Base-by-base conservation (phyloP, 257 asterid genomes). In the Euphrasia confusa region DNA sequence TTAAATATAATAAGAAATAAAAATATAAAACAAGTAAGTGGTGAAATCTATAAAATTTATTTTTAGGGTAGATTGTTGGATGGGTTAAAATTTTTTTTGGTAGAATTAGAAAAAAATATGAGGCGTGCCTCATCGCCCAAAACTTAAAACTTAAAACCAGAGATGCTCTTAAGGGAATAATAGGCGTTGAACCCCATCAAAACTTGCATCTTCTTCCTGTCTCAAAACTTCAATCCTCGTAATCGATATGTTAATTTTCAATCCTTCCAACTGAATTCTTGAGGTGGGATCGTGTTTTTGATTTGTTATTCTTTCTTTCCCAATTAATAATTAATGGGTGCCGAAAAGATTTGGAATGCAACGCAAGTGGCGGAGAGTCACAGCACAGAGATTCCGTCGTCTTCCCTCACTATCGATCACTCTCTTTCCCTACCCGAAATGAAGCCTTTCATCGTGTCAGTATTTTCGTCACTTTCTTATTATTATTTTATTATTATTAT, bases 361-460 rank as follows among this genome's bases (percentile, higher is more conserved):
- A 72, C 84, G 73, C 85, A 79, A 71, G 88, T 86, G 69, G 89
- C 87, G 52, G 95, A 69, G 79, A 72, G 68, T 76, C 83, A 73
- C 73, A 72, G 78, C 81, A 71, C 80, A 12, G 77, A 79, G 39
- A 76, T 92, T 76, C 95, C 94, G 27, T 84, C 81, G 39, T 92
- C 98, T 15, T 71, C 81, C 11, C 75, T 77, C 74, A 74, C 82
- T 71, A 64, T 89, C 71, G 87, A 89, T 53, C 95, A 92, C 79
- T 78, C 98, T 27, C 97, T 92, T 40, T 48, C 98, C 26, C 78
- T 79, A 8, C 39, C 80, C 54, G 80, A 75, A 10, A 83, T 88
- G 84, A 88, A 81, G 77, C 98, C 95, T 54, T 84, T 71, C 68
- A 74, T 92, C 66, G 79, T 84, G 96, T 91, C 55, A 60, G 84